Evolutionary conservation across 805 yeast genomes (phyloP), one percentile per base, ranked within the genome.

Genomic region (Millerozyma miso): DNA sequence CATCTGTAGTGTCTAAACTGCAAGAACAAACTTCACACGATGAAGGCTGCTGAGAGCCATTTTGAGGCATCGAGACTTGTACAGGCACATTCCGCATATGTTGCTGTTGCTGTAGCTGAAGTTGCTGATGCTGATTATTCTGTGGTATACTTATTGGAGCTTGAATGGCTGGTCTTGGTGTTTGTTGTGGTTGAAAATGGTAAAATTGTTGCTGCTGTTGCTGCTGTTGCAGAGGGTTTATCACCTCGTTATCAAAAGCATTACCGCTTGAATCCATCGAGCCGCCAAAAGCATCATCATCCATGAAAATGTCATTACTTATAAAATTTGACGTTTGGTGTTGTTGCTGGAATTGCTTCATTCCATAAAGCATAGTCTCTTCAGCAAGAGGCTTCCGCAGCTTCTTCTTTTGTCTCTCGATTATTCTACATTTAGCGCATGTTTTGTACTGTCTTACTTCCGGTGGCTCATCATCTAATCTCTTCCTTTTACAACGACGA

Each of bases 381-480:
- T 69, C 75, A 4, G 74, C 73, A 56, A 69, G 60, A 3, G 75
- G 75, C 50, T 69, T 67, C 31, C 73, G 58, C 59, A 61, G 64
- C 54, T 68, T 67, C 59, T 70, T 70, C 55, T 66, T 62, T 41
- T 60, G 61, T 46, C 82, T 61, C 55, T 77, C 82, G 37, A 77
- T 73, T 55, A 76, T 73, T 44, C 82, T 68, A 53, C 82, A 77
- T 47, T 78, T 76, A 53, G 77, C 79, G 59, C 82, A 77, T 3
- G 82, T 77, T 47, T 76, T 77, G 55, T 76, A 77, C 53, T 74
- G 79, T 50, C 71, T 65, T 33, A 77, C 80, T 47, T 76, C 80
- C 1, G 78, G 75, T 18, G 77, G 77, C 57, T 77, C 82, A 46
- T 76, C 76, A 46, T 71, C 74, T 49, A 74, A 67, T 60, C 82